A percentile compares a stretch with the other conserved stretches of the same genome.
Evolutionary conservation across 805 yeast genomes (phyloP).

Genomic region (Yamadazyma kitorensis): DNA sequence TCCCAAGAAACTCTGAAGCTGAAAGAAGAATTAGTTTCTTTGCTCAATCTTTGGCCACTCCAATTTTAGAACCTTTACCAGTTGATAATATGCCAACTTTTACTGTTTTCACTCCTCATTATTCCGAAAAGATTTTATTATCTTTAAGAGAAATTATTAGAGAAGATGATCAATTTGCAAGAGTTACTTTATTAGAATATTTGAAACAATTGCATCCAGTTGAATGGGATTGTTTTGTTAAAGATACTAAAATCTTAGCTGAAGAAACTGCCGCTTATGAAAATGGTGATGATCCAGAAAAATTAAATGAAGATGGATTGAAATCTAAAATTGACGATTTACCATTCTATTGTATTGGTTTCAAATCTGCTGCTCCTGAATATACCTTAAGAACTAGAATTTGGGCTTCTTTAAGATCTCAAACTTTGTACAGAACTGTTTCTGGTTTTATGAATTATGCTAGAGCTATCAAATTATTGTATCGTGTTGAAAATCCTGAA

Average conservation of each 20-base stretch:
- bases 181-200: constrained; percentile 54
- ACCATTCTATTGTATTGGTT: constrained; percentile 47
- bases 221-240: constrained; percentile 57
- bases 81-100: constrained; percentile 99
- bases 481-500: constrained; percentile 45
- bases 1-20: constrained; percentile 96
- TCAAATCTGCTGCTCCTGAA: constrained; percentile 47
- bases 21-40: constrained; percentile 99
- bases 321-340: constrained; percentile 40
- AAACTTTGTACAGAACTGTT: constrained; percentile 45
- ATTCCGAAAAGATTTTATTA: constrained; percentile 75
- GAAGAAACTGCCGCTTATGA: constrained; percentile 54
- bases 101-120: constrained; percentile 88
- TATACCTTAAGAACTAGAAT: constrained; percentile 46
- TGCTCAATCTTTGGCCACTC: constrained; percentile 98
- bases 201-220: constrained; percentile 54
- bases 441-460: constrained; percentile 49
- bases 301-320: constrained; percentile 30
- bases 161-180: constrained; percentile 62
- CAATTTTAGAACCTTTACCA: constrained; percentile 98
- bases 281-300: constrained; percentile 44
- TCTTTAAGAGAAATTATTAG: constrained; percentile 76
- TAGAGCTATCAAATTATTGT: constrained; percentile 43
- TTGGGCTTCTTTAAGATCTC: constrained; percentile 48
- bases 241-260: constrained; percentile 53